These are phyloP conservation scores for Aspergillus aculeatinus DNA, from an alignment of 2,329 filamentous ascomycete species.

Conservation along the genomic window DNA sequence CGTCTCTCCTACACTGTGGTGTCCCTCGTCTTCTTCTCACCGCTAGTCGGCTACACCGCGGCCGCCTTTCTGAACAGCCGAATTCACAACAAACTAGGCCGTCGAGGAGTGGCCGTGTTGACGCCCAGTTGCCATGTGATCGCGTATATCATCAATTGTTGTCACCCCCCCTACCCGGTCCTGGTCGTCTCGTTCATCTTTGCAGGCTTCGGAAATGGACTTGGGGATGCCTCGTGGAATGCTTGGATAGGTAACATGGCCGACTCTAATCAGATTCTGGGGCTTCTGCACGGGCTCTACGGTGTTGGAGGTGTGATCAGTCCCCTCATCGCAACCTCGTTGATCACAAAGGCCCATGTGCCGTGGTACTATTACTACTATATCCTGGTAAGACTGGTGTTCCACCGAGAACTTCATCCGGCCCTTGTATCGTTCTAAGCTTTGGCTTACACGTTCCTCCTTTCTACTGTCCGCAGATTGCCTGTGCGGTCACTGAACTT, in stretches of 20 bases:
- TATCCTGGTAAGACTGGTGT: slow-evolving; percentile 58
- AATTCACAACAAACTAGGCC: slow-evolving; percentile 53
- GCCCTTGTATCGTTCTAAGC: too few species aligned
- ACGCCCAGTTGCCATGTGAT: slow-evolving; percentile 52
- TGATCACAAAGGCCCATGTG: slow-evolving; percentile 63
- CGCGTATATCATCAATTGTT: slow-evolving; percentile 37
- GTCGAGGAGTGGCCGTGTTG: slow-evolving; percentile 68
- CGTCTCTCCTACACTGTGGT: slow-evolving; percentile 49
- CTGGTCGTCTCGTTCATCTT: slow-evolving; percentile 43
- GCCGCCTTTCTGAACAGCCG: slow-evolving; percentile 48
- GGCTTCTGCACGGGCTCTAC: slow-evolving; percentile 72
- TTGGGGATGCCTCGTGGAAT: slow-evolving; percentile 57
- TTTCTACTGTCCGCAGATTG: slow-evolving; percentile 12
- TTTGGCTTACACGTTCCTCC: not conserved
- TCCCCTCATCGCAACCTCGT: slow-evolving; percentile 69
- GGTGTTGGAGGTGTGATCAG: slow-evolving; percentile 68
- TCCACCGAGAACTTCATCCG: too few species aligned
- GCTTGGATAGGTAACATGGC: slow-evolving; percentile 70
- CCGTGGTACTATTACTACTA: slow-evolving; percentile 77
- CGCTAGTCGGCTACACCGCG: slow-evolving; percentile 48
- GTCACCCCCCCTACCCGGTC: slow-evolving; percentile 45
- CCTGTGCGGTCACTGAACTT: slow-evolving; percentile 28
- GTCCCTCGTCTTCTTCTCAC: slow-evolving; percentile 51
- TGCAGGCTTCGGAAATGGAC: slow-evolving; percentile 43
- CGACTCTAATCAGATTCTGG: slow-evolving; percentile 70